These are phyloP conservation scores for Arxiozyma telluris DNA, from an alignment of 1,139 yeast species.

Conservation along the genomic window DNA sequence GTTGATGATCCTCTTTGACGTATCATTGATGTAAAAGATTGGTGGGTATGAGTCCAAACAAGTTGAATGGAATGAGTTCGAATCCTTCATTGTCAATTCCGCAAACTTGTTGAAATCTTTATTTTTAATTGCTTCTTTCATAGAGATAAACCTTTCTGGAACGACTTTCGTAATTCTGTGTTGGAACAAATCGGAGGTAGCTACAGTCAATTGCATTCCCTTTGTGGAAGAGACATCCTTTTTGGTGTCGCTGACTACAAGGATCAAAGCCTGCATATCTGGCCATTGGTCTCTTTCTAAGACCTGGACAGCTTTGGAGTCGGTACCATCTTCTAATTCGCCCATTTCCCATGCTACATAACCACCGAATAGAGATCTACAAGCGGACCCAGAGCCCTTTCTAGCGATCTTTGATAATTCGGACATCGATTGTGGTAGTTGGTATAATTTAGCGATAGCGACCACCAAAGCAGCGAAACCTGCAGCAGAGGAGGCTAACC, in stretches of 20 bases:
- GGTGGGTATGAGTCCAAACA: constrained; percentile 95
- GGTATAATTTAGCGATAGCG: constrained; percentile 72
- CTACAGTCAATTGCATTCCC: constrained; percentile 94
- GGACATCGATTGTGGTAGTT: constrained; percentile 71
- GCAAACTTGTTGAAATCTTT: constrained; percentile 77
- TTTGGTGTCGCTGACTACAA: constrained; percentile 86
- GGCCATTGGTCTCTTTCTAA: constrained; percentile 89
- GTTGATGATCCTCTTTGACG: constrained; percentile 81
- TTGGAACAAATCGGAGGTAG: constrained; percentile 76
- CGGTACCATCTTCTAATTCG: constrained; percentile 55
- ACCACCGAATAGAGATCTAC: constrained; percentile 94
- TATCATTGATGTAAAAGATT: constrained; percentile 87
- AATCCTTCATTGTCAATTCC: constrained; percentile 87
- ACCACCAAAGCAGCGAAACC: constrained; percentile 94
- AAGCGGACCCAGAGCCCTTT: constrained; percentile 97
- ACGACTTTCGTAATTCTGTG: constrained; percentile 73
- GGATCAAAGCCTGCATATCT: constrained; percentile 77
- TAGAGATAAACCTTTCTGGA: constrained; percentile 70
- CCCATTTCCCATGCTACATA: constrained; percentile 99
- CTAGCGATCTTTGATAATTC: constrained; percentile 90
- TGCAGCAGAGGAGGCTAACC: constrained; percentile 95
- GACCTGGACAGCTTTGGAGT: constrained; percentile 86
- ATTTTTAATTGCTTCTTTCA: constrained; percentile 64
- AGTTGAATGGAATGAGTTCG: constrained; percentile 95
- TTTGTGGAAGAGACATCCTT: constrained; percentile 91